Base-by-base conservation (phyloP, 1,284 basidiomycete species). In the Rhizopogon parksii region DNA sequence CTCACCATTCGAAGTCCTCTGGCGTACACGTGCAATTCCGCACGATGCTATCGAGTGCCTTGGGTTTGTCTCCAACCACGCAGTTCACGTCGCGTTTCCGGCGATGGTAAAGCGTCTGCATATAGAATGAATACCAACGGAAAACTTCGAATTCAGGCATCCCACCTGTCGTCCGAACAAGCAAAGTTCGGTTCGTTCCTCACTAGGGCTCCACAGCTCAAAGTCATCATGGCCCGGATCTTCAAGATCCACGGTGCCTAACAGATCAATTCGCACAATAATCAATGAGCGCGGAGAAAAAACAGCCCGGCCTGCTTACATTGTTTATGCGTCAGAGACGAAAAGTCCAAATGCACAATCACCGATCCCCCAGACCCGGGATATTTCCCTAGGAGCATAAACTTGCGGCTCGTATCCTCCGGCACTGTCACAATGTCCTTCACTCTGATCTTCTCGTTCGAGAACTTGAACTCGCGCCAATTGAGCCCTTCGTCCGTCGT, bases 191-290 rank as follows among this genome's bases (percentile, higher is more conserved):
- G 66, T 92, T 88, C 94, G 80, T 48, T 83, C 82, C 63, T 94
- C 86, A 52, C 88, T 88, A 0, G 94, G 94, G 66, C 88, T 91
- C 94, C 95, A 97, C 3, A 95, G 69, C 67, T 96, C 94, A 64
- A 96, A 97, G 68, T 97, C 94, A 61, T 96, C 93, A 43, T 83
- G 71, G 30, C 77, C 78, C 3, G 91, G 85, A 61, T 95, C 72
- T 1, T 89, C 77, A 3, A 78, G 51, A 57, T 80, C 79, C 43
- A 93, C 70, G 0, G 76, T 69, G 67, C 91, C 91, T 94, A 56
- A 1, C 56, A 40, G 40, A n/a, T n/a, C n/a, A n/a, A n/a, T n/a
- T n/a, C n/a, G n/a, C n/a, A n/a, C 19, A 56, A 21, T 4, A 11
- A 27, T 12, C 7, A 9, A 14, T 12, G 17, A 39, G 2, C 11